Conservation (phyloP, 305 asterid genomes). For the Fraxinus nigra region DNA sequence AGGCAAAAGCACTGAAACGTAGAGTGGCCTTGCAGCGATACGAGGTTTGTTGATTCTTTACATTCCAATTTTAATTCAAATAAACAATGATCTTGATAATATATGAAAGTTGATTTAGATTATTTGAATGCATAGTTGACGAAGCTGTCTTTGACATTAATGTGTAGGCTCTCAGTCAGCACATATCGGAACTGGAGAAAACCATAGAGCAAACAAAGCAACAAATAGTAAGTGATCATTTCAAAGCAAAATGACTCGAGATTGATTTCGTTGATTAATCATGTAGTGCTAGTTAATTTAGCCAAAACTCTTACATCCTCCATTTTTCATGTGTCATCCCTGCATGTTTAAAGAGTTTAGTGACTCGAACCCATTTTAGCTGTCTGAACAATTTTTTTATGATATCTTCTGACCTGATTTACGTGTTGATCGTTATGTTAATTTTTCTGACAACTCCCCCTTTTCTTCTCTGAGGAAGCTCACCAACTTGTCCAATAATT, state of each 20-base stretch:
- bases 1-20: conserved; percentile 96
- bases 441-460: not conserved
- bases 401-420: not conserved
- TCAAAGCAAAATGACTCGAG: not conserved
- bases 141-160: conserved; percentile 17
- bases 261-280: not conserved
- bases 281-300: not conserved
- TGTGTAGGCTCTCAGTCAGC: conserved; percentile 91
- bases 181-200: conserved; percentile 80
- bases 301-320: not conserved
- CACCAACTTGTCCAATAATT: conserved; percentile 5
- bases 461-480: conserved; percentile 5
- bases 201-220: conserved; percentile 65
- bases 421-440: not conserved
- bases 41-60: conserved; percentile 54
- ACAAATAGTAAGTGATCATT: conserved; percentile 60
- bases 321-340: not conserved
- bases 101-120: not conserved
- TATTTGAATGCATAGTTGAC: conserved; percentile 4
- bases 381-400: not conserved
- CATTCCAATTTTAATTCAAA: conserved; percentile 17
- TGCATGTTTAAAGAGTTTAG: not conserved
- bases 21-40: conserved; percentile 95
- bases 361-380: not conserved
- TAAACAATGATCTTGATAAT: conserved; percentile 3